phyloP scores from a whole-genome alignment of 805 yeast species.

The Hanseniaspora occidentalis region DNA sequence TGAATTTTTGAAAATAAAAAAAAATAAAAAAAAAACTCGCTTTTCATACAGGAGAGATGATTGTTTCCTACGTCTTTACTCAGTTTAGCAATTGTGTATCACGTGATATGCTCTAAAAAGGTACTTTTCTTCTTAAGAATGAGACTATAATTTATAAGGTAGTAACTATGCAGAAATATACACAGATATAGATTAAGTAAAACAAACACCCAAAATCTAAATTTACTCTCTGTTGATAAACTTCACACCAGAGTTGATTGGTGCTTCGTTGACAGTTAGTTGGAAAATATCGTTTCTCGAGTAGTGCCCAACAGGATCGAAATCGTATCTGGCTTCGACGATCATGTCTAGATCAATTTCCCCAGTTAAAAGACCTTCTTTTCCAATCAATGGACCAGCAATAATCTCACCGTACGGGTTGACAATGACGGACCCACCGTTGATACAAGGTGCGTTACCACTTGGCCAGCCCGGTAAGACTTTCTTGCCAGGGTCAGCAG shows the following conservation, averaged over 20 bases:
- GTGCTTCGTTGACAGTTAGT: slow-evolving; percentile 28
- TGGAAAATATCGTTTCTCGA: slow-evolving; percentile 32
- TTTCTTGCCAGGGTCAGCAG: slow-evolving; percentile 16
- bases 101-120: too few species aligned
- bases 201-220: background rate
- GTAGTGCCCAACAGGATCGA: slow-evolving; percentile 34
- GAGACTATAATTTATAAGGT: too few species aligned
- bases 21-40: too few species aligned
- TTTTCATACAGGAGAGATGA: too few species aligned
- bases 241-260: slow-evolving; percentile 1
- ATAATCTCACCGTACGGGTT: slow-evolving; percentile 32
- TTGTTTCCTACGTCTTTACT: too few species aligned
- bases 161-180: too few species aligned
- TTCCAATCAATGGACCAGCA: slow-evolving; percentile 31
- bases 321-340: slow-evolving; percentile 29
- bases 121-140: too few species aligned
- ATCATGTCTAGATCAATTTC: slow-evolving; percentile 29
- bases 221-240: background rate
- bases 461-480: slow-evolving; percentile 13
- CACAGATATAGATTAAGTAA: too few species aligned
- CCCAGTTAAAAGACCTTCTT: slow-evolving; percentile 30
- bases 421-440: slow-evolving; percentile 30
- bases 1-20: too few species aligned
- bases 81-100: too few species aligned
- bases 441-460: slow-evolving; percentile 23